Base-by-base conservation (phyloP, 2,329 filamentous ascomycete species). In the Delphinella strobiligena region DNA sequence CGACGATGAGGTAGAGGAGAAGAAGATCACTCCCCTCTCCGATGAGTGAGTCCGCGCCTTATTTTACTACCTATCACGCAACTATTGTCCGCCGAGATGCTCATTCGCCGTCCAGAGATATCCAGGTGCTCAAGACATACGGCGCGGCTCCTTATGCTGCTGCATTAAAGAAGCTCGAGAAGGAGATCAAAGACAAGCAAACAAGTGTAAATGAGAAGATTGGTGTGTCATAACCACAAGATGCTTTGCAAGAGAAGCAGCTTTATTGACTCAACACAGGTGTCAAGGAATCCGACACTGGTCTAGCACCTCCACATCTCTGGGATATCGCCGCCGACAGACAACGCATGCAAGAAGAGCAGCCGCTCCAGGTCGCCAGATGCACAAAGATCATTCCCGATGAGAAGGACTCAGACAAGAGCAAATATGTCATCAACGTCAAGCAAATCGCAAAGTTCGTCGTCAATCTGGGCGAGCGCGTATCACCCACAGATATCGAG, bases 381-480 rank as follows among this genome's bases (percentile, higher is more conserved):
- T 98, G 91, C 73, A 98, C 91, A 44, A 98, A 98, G 74, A 98
- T 98, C 62, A 98, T 98, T 52, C 80, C 87, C 45, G 89, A 96
- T 58, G 88, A 94, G 61, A 89, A 91, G 65, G 88, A 96, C 60
- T 72, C 85, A 45, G 84, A 93, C 47, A 98, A 98, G 76, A 93
- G 83, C 77, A 98, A 96, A 78, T 98, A 98, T 69, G 88, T 98
- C 55, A 98, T 98, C 74, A 98, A 98, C 66, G 89, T 98, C 53
- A 98, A 98, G 72, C 91, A 98, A 65, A 98, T 98, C 55, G 91
- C 91, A 56, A 98, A 98, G 68, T 98, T 98, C 55, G 91, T 98
- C 37, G 91, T 98, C 49, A 91, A 95, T 64, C 77, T 98, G 38
- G 91, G 91, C 53, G 91, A 98, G 60, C 82, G 91, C 48, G 91